Base-by-base conservation (phyloP, 352 stramenopile genomes). In the Phytopythium cucurbitacearum region DNA sequence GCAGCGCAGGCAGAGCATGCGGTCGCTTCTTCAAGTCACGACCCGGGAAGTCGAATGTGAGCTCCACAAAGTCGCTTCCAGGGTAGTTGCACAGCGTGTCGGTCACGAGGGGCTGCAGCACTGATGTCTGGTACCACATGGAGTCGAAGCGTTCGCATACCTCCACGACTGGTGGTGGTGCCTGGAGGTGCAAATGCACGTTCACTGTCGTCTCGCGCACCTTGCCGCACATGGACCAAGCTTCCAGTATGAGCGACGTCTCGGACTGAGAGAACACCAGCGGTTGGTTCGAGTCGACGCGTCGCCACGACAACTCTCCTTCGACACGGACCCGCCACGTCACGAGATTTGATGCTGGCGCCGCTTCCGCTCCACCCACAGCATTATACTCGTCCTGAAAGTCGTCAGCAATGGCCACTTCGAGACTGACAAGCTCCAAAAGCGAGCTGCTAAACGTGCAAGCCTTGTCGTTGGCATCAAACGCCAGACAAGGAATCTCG, bases 111-210 rank as follows among this genome's bases (percentile, higher is more conserved):
- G 68, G 65, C 5, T 73, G 57, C 33, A 60, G 63, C 43, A 70
- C 59, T 0, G 59, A 62, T 9, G 58, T 73, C 58, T 89, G 73
- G 56, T 89, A 89, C 76, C 76, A 89, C 79, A 89, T 85, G n/a
- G 65, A 59, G 40, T 60, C 52, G 45, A 87, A 86, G 13, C 70
- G 60, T 11, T 86, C 63, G 47, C 74, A 85, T 10, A 89, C 62
- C 5, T 60, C 50, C 48, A 81, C 56, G 40, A 57, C 59, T 28
- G 12, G 6, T 9, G 48, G 9, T 0, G 40, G 15, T 16, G 2
- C 44, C 35, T 11, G 21, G 21, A 76, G 56, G 44, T 88, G 76
- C 34, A 87, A 51, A 45, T 73, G 59, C 4, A 87, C 62, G 46
- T 70, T 67, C 48, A 87, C 86, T 36, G 66, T 60, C 44, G 76